These are phyloP conservation scores for Inonotus obliquus DNA, from an alignment of 1,284 basidiomycete species.

Conservation along the genomic window DNA sequence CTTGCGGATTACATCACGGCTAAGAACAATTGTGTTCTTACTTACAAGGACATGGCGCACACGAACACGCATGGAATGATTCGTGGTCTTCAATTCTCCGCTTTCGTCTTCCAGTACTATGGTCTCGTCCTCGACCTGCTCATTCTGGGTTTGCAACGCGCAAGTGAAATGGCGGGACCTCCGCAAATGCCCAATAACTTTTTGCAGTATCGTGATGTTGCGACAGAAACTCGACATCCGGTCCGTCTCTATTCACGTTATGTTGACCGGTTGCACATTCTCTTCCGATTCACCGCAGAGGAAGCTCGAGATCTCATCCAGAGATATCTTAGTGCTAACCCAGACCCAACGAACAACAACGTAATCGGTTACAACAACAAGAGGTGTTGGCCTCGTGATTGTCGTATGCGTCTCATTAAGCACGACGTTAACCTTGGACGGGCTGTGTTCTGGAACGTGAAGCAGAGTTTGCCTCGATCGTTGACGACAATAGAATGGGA, in stretches of 20 bases:
- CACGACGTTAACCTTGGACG: constrained; percentile 98
- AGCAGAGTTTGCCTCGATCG: constrained; percentile 93
- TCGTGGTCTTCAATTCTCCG: constrained; percentile 92
- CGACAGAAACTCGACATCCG: constrained; percentile 91
- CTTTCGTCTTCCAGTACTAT: constrained; percentile 97
- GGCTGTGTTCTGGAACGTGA: constrained; percentile 99
- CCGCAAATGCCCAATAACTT: constrained; percentile 96
- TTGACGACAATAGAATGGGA: constrained; percentile 99
- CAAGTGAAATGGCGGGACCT: constrained; percentile 95
- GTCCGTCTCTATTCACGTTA: constrained; percentile 95
- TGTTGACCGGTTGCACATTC: constrained; percentile 88
- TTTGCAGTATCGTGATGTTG: constrained; percentile 89
- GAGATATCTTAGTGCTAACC: constrained; percentile 93
- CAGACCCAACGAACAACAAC: constrained; percentile 98
- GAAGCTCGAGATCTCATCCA: constrained; percentile 98
- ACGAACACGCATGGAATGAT: constrained; percentile 92
- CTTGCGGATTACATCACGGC: constrained; percentile 97
- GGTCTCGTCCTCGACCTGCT: constrained; percentile 88
- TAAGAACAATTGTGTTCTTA: constrained; percentile 88
- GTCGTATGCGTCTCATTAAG: constrained; percentile 98
- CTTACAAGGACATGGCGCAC: constrained; percentile 94
- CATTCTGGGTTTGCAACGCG: constrained; percentile 89
- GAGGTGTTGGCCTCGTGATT: constrained; percentile 98
- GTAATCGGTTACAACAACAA: constrained; percentile 99
- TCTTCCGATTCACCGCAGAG: constrained; percentile 98